phyloP scores from a whole-genome alignment of 306 rosid species.

The Notholithocarpus densiflorus region DNA sequence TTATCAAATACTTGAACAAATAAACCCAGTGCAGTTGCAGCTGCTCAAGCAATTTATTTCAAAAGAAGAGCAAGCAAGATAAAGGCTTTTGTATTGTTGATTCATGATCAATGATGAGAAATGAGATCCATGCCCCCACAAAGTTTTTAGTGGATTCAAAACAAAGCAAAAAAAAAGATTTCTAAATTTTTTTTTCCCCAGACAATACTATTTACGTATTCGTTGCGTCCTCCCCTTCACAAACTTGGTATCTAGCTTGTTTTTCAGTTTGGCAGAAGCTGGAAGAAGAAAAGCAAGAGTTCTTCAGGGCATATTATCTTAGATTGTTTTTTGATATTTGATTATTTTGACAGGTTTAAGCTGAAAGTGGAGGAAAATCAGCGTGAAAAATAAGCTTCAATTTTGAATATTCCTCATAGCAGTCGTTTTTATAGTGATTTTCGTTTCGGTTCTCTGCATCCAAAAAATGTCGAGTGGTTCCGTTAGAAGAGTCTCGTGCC shows the following conservation, averaged over 20 bases:
- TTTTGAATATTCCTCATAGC: background rate
- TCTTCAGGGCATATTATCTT: constrained; percentile 80
- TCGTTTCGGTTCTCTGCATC: background rate
- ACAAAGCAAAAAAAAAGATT: background rate
- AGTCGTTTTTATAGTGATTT: background rate
- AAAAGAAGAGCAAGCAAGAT: too few relatives aligned
- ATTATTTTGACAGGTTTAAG: background rate
- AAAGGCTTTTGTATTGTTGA: background rate
- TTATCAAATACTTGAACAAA: too few relatives aligned
- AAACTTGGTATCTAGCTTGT: constrained; percentile 12
- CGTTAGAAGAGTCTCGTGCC: constrained; percentile 68
- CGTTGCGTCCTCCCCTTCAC: background rate
- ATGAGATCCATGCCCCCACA: background rate
- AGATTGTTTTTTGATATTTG: constrained; percentile 31
- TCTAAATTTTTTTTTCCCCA: background rate
- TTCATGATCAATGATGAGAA: background rate
- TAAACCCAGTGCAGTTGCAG: too few relatives aligned
- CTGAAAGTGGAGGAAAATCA: constrained; percentile 8
- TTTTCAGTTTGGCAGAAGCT: constrained; percentile 92
- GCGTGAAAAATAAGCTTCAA: background rate
- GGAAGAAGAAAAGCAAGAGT: constrained; percentile 83
- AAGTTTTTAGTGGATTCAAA: background rate
- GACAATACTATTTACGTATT: background rate
- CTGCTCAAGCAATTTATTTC: too few relatives aligned
- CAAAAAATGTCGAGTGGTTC: constrained; percentile 71